Evolutionary conservation across 192 early-diverging fungal species (phyloP), one percentile per base, ranked within the genome.

Genomic region (Chytriomyces hyalinus): DNA sequence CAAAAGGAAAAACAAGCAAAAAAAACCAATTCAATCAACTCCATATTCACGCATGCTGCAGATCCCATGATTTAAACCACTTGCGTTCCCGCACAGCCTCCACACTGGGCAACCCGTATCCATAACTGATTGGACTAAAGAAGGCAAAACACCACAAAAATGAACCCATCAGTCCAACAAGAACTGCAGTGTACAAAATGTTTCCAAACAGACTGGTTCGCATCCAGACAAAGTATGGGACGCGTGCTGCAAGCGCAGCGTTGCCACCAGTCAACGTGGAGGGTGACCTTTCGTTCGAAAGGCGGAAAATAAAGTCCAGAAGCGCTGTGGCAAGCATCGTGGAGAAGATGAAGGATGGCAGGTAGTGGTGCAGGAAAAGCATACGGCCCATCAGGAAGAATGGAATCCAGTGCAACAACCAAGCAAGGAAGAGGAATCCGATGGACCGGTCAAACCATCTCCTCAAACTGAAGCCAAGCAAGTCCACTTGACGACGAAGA

Each of bases 351-450:
- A 92, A 89, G 5, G 92, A 90, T 1, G 95, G 96, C 64, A 98
- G 83, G 81, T 98, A 98, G 84, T 98, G 97, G 85, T 98, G 97
- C 73, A 98, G 80, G 82, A 97, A 98, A 6, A 96, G 87, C 65
- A 92, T 90, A 49, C 97, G 91, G 24, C 94, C 95, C 93, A 95
- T 94, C 57, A 95, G 71, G 80, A 93, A 96, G 87, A 97, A 97
- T 47, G 97, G 96, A 9, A 94, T 46, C 81, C 94, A 98, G 79
- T 98, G 96, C 70, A 97, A 81, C 20, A 84, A 76, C 92, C 94
- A 98, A 36, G 88, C 92, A 59, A 94, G 76, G 73, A 93, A 91
- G 77, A 97, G 88, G 86, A 96, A 96, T 47, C 94, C 94, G 46
- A 87, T 86, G 22, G 77, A 61, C 20, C 75, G 36, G 76, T 90